These are phyloP conservation scores for Penicillium argentinense DNA, from an alignment of 495 filamentous ascomycete species.

Conservation along the genomic window DNA sequence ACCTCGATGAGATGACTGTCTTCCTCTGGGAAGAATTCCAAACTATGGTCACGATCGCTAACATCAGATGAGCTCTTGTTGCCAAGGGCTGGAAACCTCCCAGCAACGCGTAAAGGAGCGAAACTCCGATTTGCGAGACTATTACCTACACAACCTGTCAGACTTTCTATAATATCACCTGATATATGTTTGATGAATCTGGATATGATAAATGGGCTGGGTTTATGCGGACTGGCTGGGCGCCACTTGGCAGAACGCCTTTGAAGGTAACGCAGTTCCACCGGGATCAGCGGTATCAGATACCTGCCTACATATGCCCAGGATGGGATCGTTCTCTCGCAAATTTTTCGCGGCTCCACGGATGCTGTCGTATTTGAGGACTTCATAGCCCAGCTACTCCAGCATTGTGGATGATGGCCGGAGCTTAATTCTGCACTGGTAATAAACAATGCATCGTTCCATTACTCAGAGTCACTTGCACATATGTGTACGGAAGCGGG, in stretches of 20 bases:
- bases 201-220: conserved; percentile 14
- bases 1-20: no score
- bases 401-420: conserved; percentile 35
- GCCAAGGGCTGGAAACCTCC: not conserved
- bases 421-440: conserved; percentile 42
- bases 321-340: conserved; percentile 35
- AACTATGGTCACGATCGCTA: not conserved
- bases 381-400: conserved; percentile 41
- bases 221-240: conserved; percentile 28
- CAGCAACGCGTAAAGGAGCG: not conserved
- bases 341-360: conserved; percentile 37
- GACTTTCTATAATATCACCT: conserved; percentile 2
- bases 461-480: conserved; percentile 25
- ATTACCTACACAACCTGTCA: not conserved
- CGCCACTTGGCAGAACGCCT: conserved; percentile 30
- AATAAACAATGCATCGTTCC: no score
- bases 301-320: conserved; percentile 38
- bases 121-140: not conserved
- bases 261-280: conserved; percentile 32
- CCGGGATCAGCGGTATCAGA: conserved; percentile 33
- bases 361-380: conserved; percentile 39
- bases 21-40: no score
- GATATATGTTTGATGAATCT: no score
- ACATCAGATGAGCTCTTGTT: conserved; percentile 2
- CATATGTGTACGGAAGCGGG: conserved; percentile 34